A percentile compares a stretch with the other conserved stretches of the same genome.
phyloP scores from a whole-genome alignment of 768 basidiomycete genomes.

The Amanita exitialis region DNA sequence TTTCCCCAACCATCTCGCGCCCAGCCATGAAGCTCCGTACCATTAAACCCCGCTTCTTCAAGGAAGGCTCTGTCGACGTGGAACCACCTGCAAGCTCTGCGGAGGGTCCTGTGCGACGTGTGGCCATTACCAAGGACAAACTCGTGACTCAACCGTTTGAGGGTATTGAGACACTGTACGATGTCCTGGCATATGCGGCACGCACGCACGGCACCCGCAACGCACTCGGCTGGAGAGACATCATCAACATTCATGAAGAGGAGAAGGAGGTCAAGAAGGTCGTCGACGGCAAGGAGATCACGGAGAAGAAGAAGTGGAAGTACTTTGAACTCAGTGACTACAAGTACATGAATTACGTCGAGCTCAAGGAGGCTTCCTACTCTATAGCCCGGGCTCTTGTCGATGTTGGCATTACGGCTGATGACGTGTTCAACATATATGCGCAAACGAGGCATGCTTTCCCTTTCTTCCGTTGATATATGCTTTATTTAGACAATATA shows the following conservation, averaged over 20 bases:
- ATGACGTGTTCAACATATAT: conserved; percentile 86
- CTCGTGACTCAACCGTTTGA: conserved; percentile 59
- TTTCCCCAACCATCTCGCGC: conserved; percentile 12
- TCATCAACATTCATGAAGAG: conserved; percentile 66
- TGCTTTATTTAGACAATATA: conserved; percentile 2
- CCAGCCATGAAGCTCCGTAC: conserved; percentile 25
- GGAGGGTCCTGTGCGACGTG: conserved; percentile 49
- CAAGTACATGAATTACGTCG: conserved; percentile 68
- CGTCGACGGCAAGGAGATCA: conserved; percentile 73
- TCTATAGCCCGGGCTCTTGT: conserved; percentile 66
- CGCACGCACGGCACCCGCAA: conserved; percentile 66
- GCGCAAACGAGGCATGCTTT: conserved; percentile 63
- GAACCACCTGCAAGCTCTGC: conserved; percentile 28
- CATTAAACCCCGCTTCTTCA: conserved; percentile 32
- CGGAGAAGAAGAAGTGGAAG: conserved; percentile 92
- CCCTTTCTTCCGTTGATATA: neutral
- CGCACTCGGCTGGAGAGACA: conserved; percentile 73
- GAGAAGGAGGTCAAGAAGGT: conserved; percentile 83
- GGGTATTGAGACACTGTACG: conserved; percentile 74
- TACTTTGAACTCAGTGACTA: conserved; percentile 90
- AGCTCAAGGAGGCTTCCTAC: conserved; percentile 54
- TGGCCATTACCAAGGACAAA: conserved; percentile 40
- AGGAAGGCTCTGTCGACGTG: conserved; percentile 58
- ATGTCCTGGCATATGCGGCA: conserved; percentile 67
- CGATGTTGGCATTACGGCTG: conserved; percentile 55